A percentile compares a stretch with the other conserved stretches of the same genome.
Conservation (phyloP, 2,329 filamentous ascomycete genomes). For the Penicillium expansum region DNA sequence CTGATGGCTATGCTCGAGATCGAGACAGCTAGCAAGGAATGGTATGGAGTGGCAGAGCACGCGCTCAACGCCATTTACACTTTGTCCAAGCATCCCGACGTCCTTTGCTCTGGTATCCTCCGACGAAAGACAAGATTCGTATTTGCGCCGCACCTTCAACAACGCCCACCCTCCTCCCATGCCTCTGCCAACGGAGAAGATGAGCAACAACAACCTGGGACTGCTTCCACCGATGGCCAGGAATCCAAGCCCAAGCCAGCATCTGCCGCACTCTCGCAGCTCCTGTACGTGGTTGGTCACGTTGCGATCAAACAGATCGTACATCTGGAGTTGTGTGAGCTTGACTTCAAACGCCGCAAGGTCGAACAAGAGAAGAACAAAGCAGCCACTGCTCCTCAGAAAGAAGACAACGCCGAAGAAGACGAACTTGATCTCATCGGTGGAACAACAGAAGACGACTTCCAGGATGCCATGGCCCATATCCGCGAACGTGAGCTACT, state of each 20-base stretch:
- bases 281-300: conserved; percentile 92
- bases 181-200: conserved; percentile 33
- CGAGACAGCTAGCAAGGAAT: conserved; percentile 86
- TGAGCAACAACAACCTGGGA: conserved; percentile 34
- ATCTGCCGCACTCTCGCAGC: conserved; percentile 75
- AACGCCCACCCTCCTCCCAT: conserved; percentile 28
- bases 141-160: conserved; percentile 54
- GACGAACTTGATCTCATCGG: conserved; percentile 96
- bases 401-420: conserved; percentile 61
- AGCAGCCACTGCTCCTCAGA: conserved; percentile 44
- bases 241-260: conserved; percentile 61
- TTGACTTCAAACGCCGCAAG: conserved; percentile 96
- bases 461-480: conserved; percentile 80
- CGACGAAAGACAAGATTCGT: conserved; percentile 81
- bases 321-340: conserved; percentile 92
- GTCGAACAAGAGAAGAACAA: conserved; percentile 50
- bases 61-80: conserved; percentile 94
- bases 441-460: conserved; percentile 92
- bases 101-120: conserved; percentile 85
- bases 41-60: conserved; percentile 92
- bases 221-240: conserved; percentile 34
- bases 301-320: conserved; percentile 99
- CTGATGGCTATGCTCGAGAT: conserved; percentile 84
- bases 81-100: conserved; percentile 89
- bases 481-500: conserved; percentile 81